Evolutionary conservation across 2,329 filamentous ascomycete species (phyloP).

Genomic region (Xylaria hypoxylon): DNA sequence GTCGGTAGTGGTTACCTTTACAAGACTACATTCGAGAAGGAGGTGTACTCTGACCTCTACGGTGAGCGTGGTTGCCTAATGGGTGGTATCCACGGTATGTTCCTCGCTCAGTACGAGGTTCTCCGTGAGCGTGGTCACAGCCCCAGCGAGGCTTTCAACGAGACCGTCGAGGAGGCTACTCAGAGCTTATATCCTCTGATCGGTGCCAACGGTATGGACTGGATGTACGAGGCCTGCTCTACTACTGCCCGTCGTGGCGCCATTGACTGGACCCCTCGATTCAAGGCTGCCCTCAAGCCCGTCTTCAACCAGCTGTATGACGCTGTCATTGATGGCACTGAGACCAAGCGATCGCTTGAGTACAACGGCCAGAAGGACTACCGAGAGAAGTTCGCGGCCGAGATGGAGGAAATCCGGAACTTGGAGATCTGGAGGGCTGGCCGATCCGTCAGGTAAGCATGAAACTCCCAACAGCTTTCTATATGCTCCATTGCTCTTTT

Average conservation of each 20-base stretch:
- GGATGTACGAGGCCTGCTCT: constrained; percentile 99
- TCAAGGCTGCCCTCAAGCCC: constrained; percentile 99
- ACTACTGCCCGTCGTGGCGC: constrained; percentile 98
- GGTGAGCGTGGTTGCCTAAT: constrained; percentile 99
- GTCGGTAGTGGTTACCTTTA: constrained; percentile 99
- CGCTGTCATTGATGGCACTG: constrained; percentile 87
- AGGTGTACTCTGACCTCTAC: constrained; percentile 99
- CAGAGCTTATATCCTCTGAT: constrained; percentile 98
- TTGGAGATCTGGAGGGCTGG: constrained; percentile 99
- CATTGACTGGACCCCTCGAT: constrained; percentile 97
- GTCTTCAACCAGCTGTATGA: constrained; percentile 98
- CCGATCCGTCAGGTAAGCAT: constrained; percentile 87
- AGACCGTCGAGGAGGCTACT: constrained; percentile 99
- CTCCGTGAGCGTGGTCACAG: constrained; percentile 98
- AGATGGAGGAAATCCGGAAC: constrained; percentile 98
- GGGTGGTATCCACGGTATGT: constrained; percentile 99
- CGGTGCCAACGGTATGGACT: constrained; percentile 98
- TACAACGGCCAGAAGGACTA: constrained; percentile 98
- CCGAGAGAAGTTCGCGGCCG: constrained; percentile 95
- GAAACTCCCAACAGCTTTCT: constrained; percentile 35
- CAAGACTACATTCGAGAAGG: constrained; percentile 99
- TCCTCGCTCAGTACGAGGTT: constrained; percentile 99
- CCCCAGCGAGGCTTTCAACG: constrained; percentile 99
- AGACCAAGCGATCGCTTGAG: constrained; percentile 96
- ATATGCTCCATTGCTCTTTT: constrained; percentile 2